Evolutionary conservation across 352 stramenopile species (phyloP).

Genomic region (Pythium sp.): DNA sequence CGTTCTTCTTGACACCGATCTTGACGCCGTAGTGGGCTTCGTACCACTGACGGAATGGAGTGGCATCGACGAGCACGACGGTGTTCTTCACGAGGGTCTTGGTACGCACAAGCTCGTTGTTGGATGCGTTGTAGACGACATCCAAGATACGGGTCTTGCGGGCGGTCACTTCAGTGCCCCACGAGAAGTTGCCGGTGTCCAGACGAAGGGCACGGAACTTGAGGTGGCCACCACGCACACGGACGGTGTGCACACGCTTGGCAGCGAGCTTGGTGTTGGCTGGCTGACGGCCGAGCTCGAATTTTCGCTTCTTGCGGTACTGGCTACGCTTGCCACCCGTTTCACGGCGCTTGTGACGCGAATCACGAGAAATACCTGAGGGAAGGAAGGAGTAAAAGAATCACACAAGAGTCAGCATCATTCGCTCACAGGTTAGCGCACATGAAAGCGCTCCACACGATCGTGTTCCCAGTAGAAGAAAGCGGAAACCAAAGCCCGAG

Average conservation of each 20-base stretch:
- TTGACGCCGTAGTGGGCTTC: slow-evolving; percentile 98
- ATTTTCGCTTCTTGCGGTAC: slow-evolving; percentile 99
- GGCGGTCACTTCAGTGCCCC: slow-evolving; percentile 96
- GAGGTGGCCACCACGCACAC: slow-evolving; percentile 95
- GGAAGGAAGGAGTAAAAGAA: background rate
- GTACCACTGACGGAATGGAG: slow-evolving; percentile 99
- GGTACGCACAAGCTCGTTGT: slow-evolving; percentile 99
- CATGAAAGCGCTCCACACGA: background rate
- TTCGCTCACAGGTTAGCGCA: background rate
- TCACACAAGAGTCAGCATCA: slow-evolving; percentile 5
- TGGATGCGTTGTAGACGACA: slow-evolving; percentile 99
- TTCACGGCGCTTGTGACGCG: slow-evolving; percentile 98
- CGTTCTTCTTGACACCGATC: slow-evolving; percentile 86
- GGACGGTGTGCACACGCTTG: slow-evolving; percentile 96
- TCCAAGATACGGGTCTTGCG: slow-evolving; percentile 99
- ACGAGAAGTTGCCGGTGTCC: slow-evolving; percentile 99
- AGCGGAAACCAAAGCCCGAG: slow-evolving; percentile 29
- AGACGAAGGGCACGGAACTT: slow-evolving; percentile 99
- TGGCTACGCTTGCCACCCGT: slow-evolving; percentile 98
- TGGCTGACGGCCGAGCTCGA: slow-evolving; percentile 97
- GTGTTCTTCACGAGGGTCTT: slow-evolving; percentile 99
- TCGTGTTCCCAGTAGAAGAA: slow-evolving; percentile 3
- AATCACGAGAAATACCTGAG: slow-evolving; percentile 99
- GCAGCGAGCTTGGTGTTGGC: slow-evolving; percentile 98
- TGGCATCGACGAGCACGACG: slow-evolving; percentile 98